These are phyloP conservation scores for Hyaloperonospora brassicae DNA, from an alignment of 352 stramenopile species.

Conservation along the genomic window DNA sequence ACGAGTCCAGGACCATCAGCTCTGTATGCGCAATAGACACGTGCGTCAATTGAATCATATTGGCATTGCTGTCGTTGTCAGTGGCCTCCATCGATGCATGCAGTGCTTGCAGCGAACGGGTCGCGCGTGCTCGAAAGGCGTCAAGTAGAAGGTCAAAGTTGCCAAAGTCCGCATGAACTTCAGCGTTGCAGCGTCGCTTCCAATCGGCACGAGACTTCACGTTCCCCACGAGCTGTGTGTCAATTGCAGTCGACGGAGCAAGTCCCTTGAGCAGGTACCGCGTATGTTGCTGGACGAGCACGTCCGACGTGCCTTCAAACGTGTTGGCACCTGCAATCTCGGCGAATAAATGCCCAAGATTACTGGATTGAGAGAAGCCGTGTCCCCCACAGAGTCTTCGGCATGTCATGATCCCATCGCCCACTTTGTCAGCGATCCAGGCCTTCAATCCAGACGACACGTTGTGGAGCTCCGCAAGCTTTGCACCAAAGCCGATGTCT, in stretches of 20 bases:
- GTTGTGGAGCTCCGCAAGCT: constrained; percentile 45
- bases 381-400: constrained; percentile 40
- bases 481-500: constrained; percentile 25
- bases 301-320: constrained; percentile 64
- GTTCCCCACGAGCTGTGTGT: constrained; percentile 27
- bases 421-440: constrained; percentile 34
- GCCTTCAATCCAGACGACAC: constrained; percentile 49
- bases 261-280: constrained; percentile 51
- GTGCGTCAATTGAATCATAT: constrained; percentile 47
- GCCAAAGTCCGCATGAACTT: constrained; percentile 24
- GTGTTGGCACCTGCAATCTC: constrained; percentile 42
- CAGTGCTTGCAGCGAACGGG: constrained; percentile 24
- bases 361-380: constrained; percentile 33
- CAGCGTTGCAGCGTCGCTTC: constrained; percentile 30
- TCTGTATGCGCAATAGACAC: constrained; percentile 42
- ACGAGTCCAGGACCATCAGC: constrained; percentile 36
- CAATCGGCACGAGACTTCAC: constrained; percentile 25
- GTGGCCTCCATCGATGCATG: constrained; percentile 31
- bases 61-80: constrained; percentile 41
- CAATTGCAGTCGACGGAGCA: constrained; percentile 9
- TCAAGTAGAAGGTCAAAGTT: constrained; percentile 33
- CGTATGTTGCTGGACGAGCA: constrained; percentile 60
- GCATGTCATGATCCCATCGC: constrained; percentile 37
- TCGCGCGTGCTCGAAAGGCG: constrained; percentile 32
- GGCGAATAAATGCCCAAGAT: constrained; percentile 25